Base-by-base conservation (phyloP, 352 stramenopile genomes). In the Globisporangium perplexum region DNA sequence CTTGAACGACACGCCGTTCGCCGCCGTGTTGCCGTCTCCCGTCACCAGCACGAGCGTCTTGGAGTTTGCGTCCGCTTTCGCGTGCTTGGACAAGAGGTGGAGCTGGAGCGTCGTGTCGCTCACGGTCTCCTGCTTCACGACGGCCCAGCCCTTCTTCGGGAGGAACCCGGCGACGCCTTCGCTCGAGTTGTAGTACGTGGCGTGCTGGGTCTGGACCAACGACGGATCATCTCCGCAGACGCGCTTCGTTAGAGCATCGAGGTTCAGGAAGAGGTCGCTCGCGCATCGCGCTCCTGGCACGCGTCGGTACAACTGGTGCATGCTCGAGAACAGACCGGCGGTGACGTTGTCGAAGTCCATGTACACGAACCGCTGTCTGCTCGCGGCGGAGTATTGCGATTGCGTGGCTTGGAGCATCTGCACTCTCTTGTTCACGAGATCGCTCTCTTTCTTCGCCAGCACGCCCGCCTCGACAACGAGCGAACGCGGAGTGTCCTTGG, bases 281-380 rank as follows among this genome's bases (percentile, higher is more conserved):
- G 45, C 55, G 8, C 55, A 66, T 12, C n/a, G 35, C 1, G 65
- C 69, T 7, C 65, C 65, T 15, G 53, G 46, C 41, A 77, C 61
- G 1, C 39, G 48, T 41, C 60, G 52, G 31, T 71, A 63, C 14
- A 78, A 31, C 6, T 31, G 49, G 44, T 63, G 57, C 26, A 68
- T 54, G 50, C 53, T 60, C 47, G 57, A 61, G 31, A 47, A 60
- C 3, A 72, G 54, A 10, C 60, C 62, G 12, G 55, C 56, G 11
- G 60, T 66, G 35, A 74, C 54, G 41, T 78, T 78, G 60, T 78
- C 69, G 17, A 74, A 50, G 59, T 78, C 71, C 50, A 78, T 72
- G 50, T 69, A 72, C 50, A 74, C 63, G 55, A 66, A 64, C 0
- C 69, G 69, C 24, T 63, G 53, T 7, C 59, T 56, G 52, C 23